Evolutionary conservation across 805 yeast species (phyloP).

Genomic region (Schwanniomyces yamadae): DNA sequence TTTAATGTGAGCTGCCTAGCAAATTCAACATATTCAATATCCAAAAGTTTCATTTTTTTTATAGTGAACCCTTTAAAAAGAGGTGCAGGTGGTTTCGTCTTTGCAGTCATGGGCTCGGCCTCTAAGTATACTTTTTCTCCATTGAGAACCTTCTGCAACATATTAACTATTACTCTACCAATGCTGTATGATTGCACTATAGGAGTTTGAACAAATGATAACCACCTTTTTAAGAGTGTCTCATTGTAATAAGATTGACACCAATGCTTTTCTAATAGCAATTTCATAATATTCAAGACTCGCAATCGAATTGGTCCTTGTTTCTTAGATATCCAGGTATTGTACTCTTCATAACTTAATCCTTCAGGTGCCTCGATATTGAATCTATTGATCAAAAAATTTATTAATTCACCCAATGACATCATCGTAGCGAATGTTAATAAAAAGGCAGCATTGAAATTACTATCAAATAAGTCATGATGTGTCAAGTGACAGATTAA

Average conservation of each 20-base stretch:
- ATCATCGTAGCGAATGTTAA: constrained; percentile 76
- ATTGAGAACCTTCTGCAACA: constrained; percentile 23
- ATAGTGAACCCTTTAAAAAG: constrained; percentile 33
- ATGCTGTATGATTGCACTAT: constrained; percentile 24
- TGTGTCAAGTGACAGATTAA: constrained; percentile 78
- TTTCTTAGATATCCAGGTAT: constrained; percentile 71
- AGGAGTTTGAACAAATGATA: constrained; percentile 23
- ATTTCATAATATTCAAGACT: constrained; percentile 64
- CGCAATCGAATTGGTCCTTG: constrained; percentile 64
- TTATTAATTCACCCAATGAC: constrained; percentile 61
- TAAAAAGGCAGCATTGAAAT: constrained; percentile 67
- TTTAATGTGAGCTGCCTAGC: constrained; percentile 84
- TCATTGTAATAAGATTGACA: constrained; percentile 55
- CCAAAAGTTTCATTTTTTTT: constrained; percentile 49
- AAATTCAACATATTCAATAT: constrained; percentile 69
- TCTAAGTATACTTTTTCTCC: constrained; percentile 32
- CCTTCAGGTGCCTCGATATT: constrained; percentile 83
- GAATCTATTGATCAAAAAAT: constrained; percentile 61
- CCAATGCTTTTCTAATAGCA: constrained; percentile 72
- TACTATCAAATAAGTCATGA: constrained; percentile 60
- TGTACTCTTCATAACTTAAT: constrained; percentile 75
- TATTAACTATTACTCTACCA: constrained; percentile 26
- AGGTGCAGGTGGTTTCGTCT: constrained; percentile 41
- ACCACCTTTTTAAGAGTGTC: constrained; percentile 36
- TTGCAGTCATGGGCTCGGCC: constrained; percentile 26